phyloP scores from a whole-genome alignment of 352 stramenopile genomes.

The Globisporangium nunn region DNA sequence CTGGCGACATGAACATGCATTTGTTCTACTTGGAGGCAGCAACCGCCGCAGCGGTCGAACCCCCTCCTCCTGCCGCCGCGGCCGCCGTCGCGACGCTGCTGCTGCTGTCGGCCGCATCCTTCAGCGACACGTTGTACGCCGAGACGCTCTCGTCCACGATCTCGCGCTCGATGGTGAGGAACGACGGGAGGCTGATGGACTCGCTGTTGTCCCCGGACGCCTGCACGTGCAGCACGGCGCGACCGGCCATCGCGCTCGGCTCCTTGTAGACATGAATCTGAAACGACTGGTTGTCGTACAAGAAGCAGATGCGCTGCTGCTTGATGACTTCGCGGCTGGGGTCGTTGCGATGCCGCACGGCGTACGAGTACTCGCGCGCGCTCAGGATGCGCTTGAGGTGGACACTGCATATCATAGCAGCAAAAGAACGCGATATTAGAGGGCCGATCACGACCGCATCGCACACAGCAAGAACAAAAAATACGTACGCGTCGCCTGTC shows the following conservation, averaged over 20 bases:
- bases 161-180: conserved; percentile 68
- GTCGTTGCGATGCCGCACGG: conserved; percentile 68
- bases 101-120: conserved; percentile 9
- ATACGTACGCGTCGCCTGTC: conserved; percentile 62
- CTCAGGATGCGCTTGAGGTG: conserved; percentile 81
- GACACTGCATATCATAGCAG: conserved; percentile 24
- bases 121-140: conserved; percentile 78
- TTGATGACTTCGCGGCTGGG: conserved; percentile 73
- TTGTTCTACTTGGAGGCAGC: neutral
- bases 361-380: conserved; percentile 78
- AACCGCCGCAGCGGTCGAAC: conserved; percentile 1
- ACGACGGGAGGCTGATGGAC: conserved; percentile 59
- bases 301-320: conserved; percentile 82
- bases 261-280: conserved; percentile 87
- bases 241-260: conserved; percentile 42
- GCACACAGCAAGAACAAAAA: neutral
- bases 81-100: conserved; percentile 4
- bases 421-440: neutral
- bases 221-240: conserved; percentile 73
- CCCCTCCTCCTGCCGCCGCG: conserved; percentile 11
- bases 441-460: neutral
- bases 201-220: conserved; percentile 52
- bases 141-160: conserved; percentile 62
- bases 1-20: no score
- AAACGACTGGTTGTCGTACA: conserved; percentile 85